Base-by-base conservation (phyloP, 495 filamentous ascomycete genomes). In the Xylaria cubensis region DNA sequence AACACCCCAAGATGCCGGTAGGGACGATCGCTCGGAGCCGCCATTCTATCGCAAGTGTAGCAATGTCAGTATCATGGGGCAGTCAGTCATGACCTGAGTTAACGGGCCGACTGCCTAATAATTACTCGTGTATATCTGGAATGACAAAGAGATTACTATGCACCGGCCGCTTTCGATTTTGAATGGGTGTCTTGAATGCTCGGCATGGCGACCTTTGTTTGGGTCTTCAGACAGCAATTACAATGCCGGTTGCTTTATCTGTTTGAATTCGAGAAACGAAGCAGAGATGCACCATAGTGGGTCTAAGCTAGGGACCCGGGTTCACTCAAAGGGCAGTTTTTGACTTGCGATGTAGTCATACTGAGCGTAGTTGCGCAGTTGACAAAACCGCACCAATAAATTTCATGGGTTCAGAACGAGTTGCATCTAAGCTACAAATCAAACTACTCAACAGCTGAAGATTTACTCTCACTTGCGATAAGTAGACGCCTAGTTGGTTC, bases 121-220 rank as follows among this genome's bases (percentile, higher is more conserved):
- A 12, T 17, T 21, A 1, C 39, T 44, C 12, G n/a, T 9, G 10
- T 26, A 10, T 1, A 44, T 24, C 6, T 44, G n/a, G 9, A 2
- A 26, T 24, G 61, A 64, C 39, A 64, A 64, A 44, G 61, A 26
- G 12, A 42, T 29, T 39, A 8, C 44, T 17, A 44, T 21, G 8
- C 21, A 17, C 24, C 17, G 21, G n/a, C 61, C 39, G 61, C 61
- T 64, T 64, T 64, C 61, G 61, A 8, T 64, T 34, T 15, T 44
- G n/a, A 64, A 64, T 17, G 19, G 29, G 17, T 64, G 61, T 61
- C 61, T 64, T 17, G 6, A 41, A 59, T 9, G 36, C 36, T 44
- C 21, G 3, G 29, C 17, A 63, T 42, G 59, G 26, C 13, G n/a
- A 10, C 17, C 61, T 64, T 64, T 64, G 61, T 64, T 64, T 17